Base-by-base conservation (phyloP, 2,329 filamentous ascomycete genomes). In the Scytalidium lignicola region DNA sequence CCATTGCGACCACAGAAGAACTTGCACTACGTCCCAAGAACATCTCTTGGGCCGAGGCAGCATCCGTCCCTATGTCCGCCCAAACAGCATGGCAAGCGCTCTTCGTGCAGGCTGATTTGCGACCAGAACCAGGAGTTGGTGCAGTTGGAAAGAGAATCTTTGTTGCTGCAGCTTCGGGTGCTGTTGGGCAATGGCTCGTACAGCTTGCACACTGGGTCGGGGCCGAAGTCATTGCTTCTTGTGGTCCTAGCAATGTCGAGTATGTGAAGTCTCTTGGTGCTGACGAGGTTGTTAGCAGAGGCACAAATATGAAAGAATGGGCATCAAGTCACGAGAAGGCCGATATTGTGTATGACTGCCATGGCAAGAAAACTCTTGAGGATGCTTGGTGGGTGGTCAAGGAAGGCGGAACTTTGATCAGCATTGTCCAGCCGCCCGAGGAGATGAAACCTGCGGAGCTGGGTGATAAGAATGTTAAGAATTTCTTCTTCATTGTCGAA, bases 291-390 rank as follows among this genome's bases (percentile, higher is more conserved):
- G 51, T 76, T 12, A 64, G 74, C 54, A 62, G 56, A 19, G 56
- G 53, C 18, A 58, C 54, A 15, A 52, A 62, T 48, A 22, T 70
- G 13, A 57, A 58, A 32, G 54, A 55, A 1, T 74, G 68, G 70
- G 48, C 51, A 1, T 60, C 61, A 12, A 46, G 55, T 28, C 54
- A 59, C 2, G 54, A 53, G 4, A 63, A 65, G 47, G 68, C 72
- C 20, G 72, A 75, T 56, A 46, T 75, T 4, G 67, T 74, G 12
- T 50, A 75, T 47, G 73, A 75, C 57, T 70, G 65, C 44, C 62
- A 71, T 32, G 74, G 74, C 7, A 64, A 70, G 10, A 60, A 62
- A 48, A 63, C 67, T 2, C 56, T 74, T 8, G 58, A 58, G n/a
- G 69, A 72, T 56, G 66, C 68, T 1, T 74, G 71, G 73, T 70